Conservation (phyloP, 2,329 filamentous ascomycete species). For the Ophiostoma himal-ulmi region DNA sequence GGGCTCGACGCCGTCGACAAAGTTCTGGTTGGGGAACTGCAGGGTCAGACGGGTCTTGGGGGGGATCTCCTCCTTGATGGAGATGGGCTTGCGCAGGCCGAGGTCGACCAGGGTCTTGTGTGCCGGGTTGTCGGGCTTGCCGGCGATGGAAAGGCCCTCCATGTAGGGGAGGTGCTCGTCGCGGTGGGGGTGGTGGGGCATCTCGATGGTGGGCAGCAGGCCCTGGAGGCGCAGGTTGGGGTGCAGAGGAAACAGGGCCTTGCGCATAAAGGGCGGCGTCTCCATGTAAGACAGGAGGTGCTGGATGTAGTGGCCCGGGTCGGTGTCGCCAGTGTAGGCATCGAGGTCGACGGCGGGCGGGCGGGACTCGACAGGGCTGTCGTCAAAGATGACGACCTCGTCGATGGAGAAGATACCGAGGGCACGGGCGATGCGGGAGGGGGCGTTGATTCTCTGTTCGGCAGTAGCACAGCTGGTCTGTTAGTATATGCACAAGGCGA, state of each 20-base stretch:
- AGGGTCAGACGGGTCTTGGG: constrained; percentile 69
- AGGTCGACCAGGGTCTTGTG: constrained; percentile 52
- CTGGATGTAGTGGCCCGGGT: constrained; percentile 73
- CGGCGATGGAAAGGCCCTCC: constrained; percentile 63
- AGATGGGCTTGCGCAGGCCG: constrained; percentile 50
- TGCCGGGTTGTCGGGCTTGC: constrained; percentile 36
- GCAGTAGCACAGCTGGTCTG: constrained; percentile 57
- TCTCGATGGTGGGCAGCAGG: constrained; percentile 69
- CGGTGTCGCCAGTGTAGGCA: constrained; percentile 61
- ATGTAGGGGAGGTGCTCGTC: constrained; percentile 75
- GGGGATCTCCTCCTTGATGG: constrained; percentile 57
- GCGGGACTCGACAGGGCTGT: constrained; percentile 48
- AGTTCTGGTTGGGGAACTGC: constrained; percentile 49
- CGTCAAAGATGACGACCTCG: constrained; percentile 77
- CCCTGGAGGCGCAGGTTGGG: constrained; percentile 70
- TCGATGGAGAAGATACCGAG: constrained; percentile 79
- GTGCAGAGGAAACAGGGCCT: constrained; percentile 69
- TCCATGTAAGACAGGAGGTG: constrained; percentile 79
- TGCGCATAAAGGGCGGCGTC: constrained; percentile 75
- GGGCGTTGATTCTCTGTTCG: constrained; percentile 68
- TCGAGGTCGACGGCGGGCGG: constrained; percentile 45
- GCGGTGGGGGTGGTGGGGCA: constrained; percentile 73
- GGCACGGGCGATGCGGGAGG: constrained; percentile 72
- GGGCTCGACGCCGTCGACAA: constrained; percentile 45
- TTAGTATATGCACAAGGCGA: background rate